Evolutionary conservation across 2,329 filamentous ascomycete genomes (phyloP).

Genomic region (Ophiostoma triangulosporum): DNA sequence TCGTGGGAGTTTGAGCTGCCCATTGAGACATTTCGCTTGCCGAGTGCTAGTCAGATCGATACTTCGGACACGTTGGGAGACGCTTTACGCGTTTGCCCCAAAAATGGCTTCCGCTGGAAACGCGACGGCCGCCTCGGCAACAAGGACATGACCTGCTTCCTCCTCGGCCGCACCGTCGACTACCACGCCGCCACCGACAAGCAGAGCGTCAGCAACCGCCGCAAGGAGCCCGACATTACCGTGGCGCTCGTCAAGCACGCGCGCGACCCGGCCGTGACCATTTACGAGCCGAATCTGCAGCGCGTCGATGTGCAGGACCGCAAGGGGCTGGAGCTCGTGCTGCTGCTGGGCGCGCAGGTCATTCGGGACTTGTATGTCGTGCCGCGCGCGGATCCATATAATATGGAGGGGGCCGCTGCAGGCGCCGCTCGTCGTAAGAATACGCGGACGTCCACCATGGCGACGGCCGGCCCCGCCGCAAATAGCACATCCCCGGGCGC

Average conservation of each 20-base stretch:
- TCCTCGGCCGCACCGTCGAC: slow-evolving; percentile 43
- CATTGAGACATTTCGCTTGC: slow-evolving; percentile 66
- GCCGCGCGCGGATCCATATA: slow-evolving; percentile 63
- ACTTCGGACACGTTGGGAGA: no score
- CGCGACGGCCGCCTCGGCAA: slow-evolving; percentile 65
- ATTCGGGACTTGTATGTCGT: slow-evolving; percentile 53
- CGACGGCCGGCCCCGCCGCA: background rate
- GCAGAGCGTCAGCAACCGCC: slow-evolving; percentile 60
- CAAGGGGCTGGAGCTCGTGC: slow-evolving; percentile 78
- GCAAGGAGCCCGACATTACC: slow-evolving; percentile 88
- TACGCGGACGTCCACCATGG: slow-evolving; percentile 25
- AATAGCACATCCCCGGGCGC: background rate
- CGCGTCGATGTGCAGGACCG: slow-evolving; percentile 86
- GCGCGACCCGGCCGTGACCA: slow-evolving; percentile 52
- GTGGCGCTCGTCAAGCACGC: slow-evolving; percentile 72
- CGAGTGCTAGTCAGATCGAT: slow-evolving; percentile 67
- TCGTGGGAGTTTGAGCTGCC: slow-evolving; percentile 92
- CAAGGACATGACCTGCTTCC: slow-evolving; percentile 78
- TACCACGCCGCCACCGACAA: background rate
- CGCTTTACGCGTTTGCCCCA: slow-evolving; percentile 48
- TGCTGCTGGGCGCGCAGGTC: slow-evolving; percentile 50
- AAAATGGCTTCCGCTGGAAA: slow-evolving; percentile 77
- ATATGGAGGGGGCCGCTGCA: slow-evolving; percentile 40
- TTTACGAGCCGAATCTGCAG: slow-evolving; percentile 87
- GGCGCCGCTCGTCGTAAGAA: slow-evolving; percentile 20